Evolutionary conservation across 495 filamentous ascomycete genomes (phyloP).

Genomic region (Penicillium ochrochloron): DNA sequence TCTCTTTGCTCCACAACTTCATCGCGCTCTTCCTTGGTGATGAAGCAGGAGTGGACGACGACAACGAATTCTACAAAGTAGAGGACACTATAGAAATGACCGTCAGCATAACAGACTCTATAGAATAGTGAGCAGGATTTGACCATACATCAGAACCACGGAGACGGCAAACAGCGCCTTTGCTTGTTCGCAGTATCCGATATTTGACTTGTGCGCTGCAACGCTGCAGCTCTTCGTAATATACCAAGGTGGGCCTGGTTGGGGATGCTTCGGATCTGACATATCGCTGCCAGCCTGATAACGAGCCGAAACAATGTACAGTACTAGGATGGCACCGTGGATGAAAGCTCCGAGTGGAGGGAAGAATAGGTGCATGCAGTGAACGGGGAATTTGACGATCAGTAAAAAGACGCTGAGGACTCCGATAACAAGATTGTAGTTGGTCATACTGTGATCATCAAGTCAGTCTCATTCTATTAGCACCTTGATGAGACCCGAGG

Average conservation of each 20-base stretch:
- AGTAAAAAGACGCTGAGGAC: conserved; percentile 64
- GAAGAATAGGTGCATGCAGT: conserved; percentile 72
- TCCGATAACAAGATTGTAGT: conserved; percentile 81
- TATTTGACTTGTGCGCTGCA: conserved; percentile 55
- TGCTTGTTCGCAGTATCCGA: conserved; percentile 76
- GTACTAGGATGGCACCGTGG: conserved; percentile 59
- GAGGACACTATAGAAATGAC: conserved; percentile 45
- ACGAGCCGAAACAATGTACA: conserved; percentile 70
- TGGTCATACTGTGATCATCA: conserved; percentile 62
- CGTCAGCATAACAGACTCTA: conserved; percentile 21
- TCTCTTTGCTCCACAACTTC: conserved; percentile 41
- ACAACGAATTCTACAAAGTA: conserved; percentile 62
- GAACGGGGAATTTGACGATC: conserved; percentile 63
- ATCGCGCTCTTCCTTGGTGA: conserved; percentile 51
- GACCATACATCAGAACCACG: conserved; percentile 70
- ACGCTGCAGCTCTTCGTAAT: conserved; percentile 76
- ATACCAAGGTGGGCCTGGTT: conserved; percentile 78
- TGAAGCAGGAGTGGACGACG: conserved; percentile 64
- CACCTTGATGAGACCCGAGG: conserved; percentile 10
- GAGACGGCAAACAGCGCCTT: conserved; percentile 75
- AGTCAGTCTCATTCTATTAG: conserved; percentile 16
- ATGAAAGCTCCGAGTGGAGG: conserved; percentile 67
- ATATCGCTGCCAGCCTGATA: conserved; percentile 81
- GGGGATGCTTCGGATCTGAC: conserved; percentile 71
- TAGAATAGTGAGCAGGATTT: not conserved